Evolutionary conservation across 352 stramenopile species (phyloP).

Genomic region (Stephanocyclus meneghinianus): DNA sequence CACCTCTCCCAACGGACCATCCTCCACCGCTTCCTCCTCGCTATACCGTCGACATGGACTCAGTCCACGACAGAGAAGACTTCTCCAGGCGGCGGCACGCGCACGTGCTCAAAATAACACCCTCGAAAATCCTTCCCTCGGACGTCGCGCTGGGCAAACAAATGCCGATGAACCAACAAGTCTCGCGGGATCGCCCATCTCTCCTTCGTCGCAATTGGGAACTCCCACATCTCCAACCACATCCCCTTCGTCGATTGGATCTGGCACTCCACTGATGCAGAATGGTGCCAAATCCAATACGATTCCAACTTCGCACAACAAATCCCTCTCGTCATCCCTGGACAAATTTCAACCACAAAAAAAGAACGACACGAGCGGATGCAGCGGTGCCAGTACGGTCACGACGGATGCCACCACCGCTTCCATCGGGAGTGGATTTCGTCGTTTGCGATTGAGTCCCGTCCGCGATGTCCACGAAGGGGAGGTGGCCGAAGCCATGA

Average conservation of each 20-base stretch:
- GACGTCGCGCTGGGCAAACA: neutral
- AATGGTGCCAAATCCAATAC: neutral
- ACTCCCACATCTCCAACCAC: neutral
- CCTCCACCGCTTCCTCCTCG: slow-evolving; percentile 17
- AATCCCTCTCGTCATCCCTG: neutral
- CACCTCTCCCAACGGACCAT: neutral
- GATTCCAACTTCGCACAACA: neutral
- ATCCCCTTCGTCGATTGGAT: neutral
- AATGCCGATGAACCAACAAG: neutral
- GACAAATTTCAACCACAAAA: neutral
- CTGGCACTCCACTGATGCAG: neutral
- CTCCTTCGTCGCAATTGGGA: neutral
- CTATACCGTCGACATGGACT: slow-evolving; percentile 19
- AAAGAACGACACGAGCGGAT: neutral
- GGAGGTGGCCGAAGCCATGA: slow-evolving; percentile 6
- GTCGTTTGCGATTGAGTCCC: slow-evolving; percentile 3
- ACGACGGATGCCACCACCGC: slow-evolving; percentile 25
- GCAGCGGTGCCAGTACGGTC: slow-evolving; percentile 6
- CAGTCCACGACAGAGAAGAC: slow-evolving; percentile 16
- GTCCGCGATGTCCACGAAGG: slow-evolving; percentile 1
- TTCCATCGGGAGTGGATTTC: slow-evolving; percentile 14
- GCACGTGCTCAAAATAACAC: slow-evolving; percentile 3
- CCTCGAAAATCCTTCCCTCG: neutral
- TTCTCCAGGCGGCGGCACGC: slow-evolving; percentile 23
- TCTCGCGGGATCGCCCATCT: neutral